These are phyloP conservation scores for Thinopyrum elongatum DNA, from an alignment of 176 grass and related monocot species.

Conservation along the genomic window DNA sequence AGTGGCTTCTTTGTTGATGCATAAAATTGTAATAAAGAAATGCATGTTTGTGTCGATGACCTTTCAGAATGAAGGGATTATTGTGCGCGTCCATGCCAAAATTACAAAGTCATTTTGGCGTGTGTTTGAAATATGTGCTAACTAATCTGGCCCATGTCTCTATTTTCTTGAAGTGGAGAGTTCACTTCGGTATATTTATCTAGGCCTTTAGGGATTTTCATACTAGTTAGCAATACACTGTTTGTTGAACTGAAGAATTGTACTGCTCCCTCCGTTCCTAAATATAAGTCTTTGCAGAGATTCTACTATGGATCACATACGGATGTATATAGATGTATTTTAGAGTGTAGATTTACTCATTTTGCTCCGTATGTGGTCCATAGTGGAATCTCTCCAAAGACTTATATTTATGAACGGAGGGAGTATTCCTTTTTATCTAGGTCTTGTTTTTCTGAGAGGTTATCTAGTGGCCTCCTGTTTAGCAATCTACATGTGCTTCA, in stretches of 20 bases:
- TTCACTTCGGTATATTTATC: too few relatives aligned
- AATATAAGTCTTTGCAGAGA: too few relatives aligned
- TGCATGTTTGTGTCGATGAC: not conserved
- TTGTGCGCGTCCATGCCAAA: not conserved
- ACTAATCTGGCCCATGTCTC: not conserved
- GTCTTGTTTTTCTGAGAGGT: not conserved
- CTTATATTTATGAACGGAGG: too few relatives aligned
- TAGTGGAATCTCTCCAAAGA: too few relatives aligned
- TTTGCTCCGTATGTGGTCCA: too few relatives aligned
- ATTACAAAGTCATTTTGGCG: not conserved
- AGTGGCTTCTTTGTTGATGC: not conserved
- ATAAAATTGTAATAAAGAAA: not conserved
- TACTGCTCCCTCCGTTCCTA: too few relatives aligned
- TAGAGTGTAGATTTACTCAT: too few relatives aligned
- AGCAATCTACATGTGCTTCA: not conserved
- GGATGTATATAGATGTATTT: too few relatives aligned
- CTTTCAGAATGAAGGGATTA: not conserved
- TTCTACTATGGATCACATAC: too few relatives aligned
- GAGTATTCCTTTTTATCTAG: not conserved
- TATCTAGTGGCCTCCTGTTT: not conserved
- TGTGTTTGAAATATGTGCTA: not conserved
- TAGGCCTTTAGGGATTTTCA: too few relatives aligned
- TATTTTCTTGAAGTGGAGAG: not conserved
- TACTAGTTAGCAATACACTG: too few relatives aligned
- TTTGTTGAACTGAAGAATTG: too few relatives aligned